Evolutionary conservation across 331 rosid genomes (phyloP), one percentile per base, ranked within the genome.

Genomic region (Telfairia occidentalis): DNA sequence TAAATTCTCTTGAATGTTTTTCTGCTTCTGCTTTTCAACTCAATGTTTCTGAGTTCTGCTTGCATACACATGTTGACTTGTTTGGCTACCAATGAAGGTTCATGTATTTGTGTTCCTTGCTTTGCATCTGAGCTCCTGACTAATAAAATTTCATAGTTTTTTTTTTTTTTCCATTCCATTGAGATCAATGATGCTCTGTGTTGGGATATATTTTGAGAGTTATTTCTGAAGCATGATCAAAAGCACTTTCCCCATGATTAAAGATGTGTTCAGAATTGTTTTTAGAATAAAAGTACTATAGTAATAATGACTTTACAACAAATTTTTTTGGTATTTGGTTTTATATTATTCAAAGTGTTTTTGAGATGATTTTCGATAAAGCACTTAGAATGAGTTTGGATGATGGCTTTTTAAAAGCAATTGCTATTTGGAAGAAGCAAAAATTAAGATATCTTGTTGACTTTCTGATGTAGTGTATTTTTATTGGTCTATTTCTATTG

Each of bases 1-100:
- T 21, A 26, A 70, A 42, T 67, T 67, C 57, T 70, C 57, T 70
- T 70, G 42, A 70, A 26, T 45, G 58, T 26, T 70, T 69, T 46
- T 70, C 8, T 70, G 72, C 8, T 65, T 65, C 16, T 65, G 50
- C 8, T 21, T 65, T 65, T n/a, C 48, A 34, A n/a, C 0, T 60
- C 19, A 60, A 30, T 3, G 13, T 60, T 60, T 60, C 12, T 43
- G 60, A 58, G 65, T 37, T 37, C 29, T 64, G 48, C 12, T 64
- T 64, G 42, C 5, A 32, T 63, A 45, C 6, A 16, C 6, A 16
- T 61, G 24, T 24, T 63, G 28, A 34, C 7, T 15, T 1, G 2
- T n/a, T 35, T 35, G 23, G 43, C 23, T 11, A 12, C 43, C 12
- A 32, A 13, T 42, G 48, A 35, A 63, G 35, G 16, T 63, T 35